These are phyloP conservation scores for Hortaea werneckii DNA, from an alignment of 2,329 filamentous ascomycete species.

Conservation along the genomic window DNA sequence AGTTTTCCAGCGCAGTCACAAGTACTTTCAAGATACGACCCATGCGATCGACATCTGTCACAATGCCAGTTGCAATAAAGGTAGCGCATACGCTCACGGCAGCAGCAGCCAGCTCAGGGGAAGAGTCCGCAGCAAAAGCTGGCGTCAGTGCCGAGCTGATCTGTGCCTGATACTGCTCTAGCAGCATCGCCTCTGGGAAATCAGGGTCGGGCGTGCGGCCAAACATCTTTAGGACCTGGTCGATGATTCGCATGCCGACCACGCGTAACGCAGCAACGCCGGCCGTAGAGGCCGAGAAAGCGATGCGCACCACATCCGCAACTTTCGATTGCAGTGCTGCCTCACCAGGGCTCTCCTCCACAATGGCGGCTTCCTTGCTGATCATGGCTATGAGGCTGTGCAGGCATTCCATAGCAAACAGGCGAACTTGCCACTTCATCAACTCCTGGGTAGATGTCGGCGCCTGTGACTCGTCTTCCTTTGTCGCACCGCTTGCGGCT, in stretches of 20 bases:
- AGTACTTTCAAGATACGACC: conserved; percentile 91
- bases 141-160: conserved; percentile 94
- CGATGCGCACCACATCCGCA: conserved; percentile 89
- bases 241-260: conserved; percentile 86
- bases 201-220: conserved; percentile 92
- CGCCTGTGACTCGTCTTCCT: conserved; percentile 31
- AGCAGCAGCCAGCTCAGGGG: conserved; percentile 87
- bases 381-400: conserved; percentile 72
- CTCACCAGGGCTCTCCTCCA: conserved; percentile 70
- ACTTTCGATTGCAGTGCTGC: conserved; percentile 69
- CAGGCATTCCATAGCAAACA: conserved; percentile 85
- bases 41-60: conserved; percentile 97
- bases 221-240: conserved; percentile 89
- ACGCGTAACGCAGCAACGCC: conserved; percentile 83
- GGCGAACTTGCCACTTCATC: conserved; percentile 87
- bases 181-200: conserved; percentile 89
- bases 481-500: conserved; percentile 51
- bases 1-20: conserved; percentile 83
- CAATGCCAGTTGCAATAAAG: conserved; percentile 93
- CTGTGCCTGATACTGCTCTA: conserved; percentile 97
- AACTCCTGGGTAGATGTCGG: conserved; percentile 60
- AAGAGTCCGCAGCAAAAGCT: conserved; percentile 91
- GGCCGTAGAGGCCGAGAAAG: conserved; percentile 92
- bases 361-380: conserved; percentile 65
- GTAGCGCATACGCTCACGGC: conserved; percentile 97